Base-by-base conservation (phyloP, 2,329 filamentous ascomycete genomes). In the Paraphoma sp. region DNA sequence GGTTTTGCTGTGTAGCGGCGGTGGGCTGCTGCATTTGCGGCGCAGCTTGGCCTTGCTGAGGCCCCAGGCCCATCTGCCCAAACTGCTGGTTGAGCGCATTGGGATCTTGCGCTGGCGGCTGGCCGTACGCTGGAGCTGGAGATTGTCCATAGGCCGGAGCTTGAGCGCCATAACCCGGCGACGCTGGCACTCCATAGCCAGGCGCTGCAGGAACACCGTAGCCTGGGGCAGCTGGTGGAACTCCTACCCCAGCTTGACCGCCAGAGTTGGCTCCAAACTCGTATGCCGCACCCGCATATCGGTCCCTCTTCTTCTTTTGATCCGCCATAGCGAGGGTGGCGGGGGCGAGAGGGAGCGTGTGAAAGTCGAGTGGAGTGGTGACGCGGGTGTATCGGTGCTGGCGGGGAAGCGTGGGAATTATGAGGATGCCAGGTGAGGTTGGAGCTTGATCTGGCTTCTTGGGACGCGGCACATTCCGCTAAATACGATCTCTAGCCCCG, bases 271-370 rank as follows among this genome's bases (percentile, higher is more conserved):
- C 91, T 69, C 94, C 95, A 69, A 98, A 95, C 57, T 96, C 94
- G 78, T 96, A 99, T 45, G 94, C 94, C 78, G 96, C 91, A 54
- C 92, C 92, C 52, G 95, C 95, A 81, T 98, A 98, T 54, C 91
- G 89, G 82, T 93, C 87, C 86, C 33, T 36, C 33, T 96, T 97
- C 87, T 97, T 97, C 82, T 93, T 93, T 53, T 63, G 67, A 57
- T 72, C 70, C 60, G 71, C 70, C 71, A 74, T 76, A 51, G 62
- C 62, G 55, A 60, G 56, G 52, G 63, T 48, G 53, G 67, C 60
- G 48, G 54, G 40, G 38, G 48, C 50, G 53, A 45, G 49, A 41
- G 57, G 47, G 28, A 56, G 51, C 23, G 23, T 38, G 52, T 44
- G 47, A 55, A 40, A 18, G 56, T 48, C 54, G 54, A 46, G 54